These are phyloP conservation scores for Aspergillus flavus DNA, from an alignment of 2,329 filamentous ascomycete genomes.

Conservation along the genomic window DNA sequence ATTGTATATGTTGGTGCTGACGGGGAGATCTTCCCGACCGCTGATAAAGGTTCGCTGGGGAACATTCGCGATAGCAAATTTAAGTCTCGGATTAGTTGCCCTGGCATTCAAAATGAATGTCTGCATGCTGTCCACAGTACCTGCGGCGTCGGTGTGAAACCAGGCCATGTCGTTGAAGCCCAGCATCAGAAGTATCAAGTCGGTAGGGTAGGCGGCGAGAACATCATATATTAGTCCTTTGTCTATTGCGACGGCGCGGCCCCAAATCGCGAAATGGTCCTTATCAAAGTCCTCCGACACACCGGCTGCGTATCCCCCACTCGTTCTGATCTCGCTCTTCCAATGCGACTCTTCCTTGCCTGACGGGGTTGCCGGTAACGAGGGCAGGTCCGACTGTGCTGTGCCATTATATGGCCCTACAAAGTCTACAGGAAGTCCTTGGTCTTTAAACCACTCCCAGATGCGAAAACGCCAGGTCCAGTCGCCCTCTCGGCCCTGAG, in stretches of 20 bases:
- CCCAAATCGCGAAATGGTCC: slow-evolving; percentile 9
- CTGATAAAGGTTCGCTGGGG: slow-evolving; percentile 7
- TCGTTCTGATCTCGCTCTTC: not conserved
- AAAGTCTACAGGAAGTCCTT: slow-evolving; percentile 2
- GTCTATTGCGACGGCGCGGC: slow-evolving; percentile 4
- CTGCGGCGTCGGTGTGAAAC: slow-evolving; percentile 1
- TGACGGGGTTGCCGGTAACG: not conserved
- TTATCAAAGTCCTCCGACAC: slow-evolving; percentile 3
- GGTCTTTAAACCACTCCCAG: slow-evolving; percentile 8
- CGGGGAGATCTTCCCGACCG: slow-evolving; percentile 4
- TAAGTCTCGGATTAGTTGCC: slow-evolving; percentile 1
- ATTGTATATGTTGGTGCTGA: slow-evolving; percentile 9
- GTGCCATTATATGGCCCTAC: slow-evolving; percentile 10
- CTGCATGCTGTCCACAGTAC: slow-evolving; percentile 1
- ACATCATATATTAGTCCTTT: slow-evolving; percentile 2
- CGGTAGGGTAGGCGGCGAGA: not conserved
- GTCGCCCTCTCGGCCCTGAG: slow-evolving; percentile 10
- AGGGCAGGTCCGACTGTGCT: not conserved
- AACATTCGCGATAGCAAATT: slow-evolving; percentile 7
- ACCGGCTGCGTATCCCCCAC: slow-evolving; percentile 3
- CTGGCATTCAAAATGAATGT: not conserved
- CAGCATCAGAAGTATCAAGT: slow-evolving; percentile 7
- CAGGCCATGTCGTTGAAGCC: slow-evolving; percentile 14
- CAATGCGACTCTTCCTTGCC: not conserved
- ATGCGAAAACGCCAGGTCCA: slow-evolving; percentile 12